Conservation (phyloP, 73 alveolate genomes). For the Durusdinium trenchii region DNA sequence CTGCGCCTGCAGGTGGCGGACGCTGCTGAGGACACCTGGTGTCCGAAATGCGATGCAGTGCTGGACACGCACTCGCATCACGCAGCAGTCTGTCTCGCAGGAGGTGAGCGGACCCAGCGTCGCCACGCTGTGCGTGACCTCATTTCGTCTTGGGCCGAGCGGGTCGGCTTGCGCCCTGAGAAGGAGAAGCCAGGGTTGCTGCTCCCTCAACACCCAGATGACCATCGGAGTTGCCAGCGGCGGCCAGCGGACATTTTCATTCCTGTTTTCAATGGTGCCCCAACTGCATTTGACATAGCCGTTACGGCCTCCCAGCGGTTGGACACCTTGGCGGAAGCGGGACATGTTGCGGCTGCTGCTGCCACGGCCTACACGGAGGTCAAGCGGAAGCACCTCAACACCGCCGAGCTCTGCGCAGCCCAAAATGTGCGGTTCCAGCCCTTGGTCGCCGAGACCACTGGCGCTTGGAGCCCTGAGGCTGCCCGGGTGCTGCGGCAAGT, state of each 20-base stretch:
- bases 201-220: background rate
- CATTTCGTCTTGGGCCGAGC: background rate
- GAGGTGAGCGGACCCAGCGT: background rate
- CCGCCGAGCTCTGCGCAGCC: background rate
- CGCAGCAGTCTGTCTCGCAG: background rate
- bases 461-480: background rate
- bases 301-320: slow-evolving; percentile 1
- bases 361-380: background rate
- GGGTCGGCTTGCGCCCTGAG: background rate
- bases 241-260: slow-evolving; percentile 24
- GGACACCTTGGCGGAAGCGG: background rate
- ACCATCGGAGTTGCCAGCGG: background rate
- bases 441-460: slow-evolving; percentile 13
- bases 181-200: background rate
- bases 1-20: background rate
- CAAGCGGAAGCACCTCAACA: background rate
- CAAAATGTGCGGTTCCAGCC: background rate
- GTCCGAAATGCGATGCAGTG: background rate
- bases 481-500: background rate
- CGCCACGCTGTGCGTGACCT: background rate
- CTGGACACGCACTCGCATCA: background rate
- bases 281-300: background rate
- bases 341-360: background rate
- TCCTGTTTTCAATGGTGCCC: background rate
- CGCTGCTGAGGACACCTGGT: background rate